These are phyloP conservation scores for Pythium dissimile DNA, from an alignment of 352 stramenopile genomes.

Conservation along the genomic window DNA sequence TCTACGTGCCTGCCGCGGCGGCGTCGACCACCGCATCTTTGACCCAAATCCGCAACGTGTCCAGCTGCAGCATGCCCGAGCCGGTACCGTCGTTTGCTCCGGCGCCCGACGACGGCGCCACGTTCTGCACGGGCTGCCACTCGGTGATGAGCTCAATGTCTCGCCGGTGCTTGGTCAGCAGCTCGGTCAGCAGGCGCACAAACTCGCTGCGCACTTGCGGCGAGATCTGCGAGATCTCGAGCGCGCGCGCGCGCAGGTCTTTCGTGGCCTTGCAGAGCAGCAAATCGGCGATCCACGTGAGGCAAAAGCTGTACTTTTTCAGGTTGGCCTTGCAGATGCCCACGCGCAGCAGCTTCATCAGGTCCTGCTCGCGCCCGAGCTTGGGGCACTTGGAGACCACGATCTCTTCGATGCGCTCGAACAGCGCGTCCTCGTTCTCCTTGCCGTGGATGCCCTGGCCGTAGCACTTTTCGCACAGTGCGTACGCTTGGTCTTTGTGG, in stretches of 20 bases:
- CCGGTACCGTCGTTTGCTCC: slow-evolving; percentile 3
- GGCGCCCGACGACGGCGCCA: slow-evolving; percentile 2
- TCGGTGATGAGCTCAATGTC: slow-evolving; percentile 74
- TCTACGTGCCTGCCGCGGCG: background rate
- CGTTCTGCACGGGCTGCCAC: slow-evolving; percentile 50
- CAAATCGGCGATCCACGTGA: slow-evolving; percentile 77
- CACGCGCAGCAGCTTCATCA: slow-evolving; percentile 57
- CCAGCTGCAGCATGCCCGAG: slow-evolving; percentile 29
- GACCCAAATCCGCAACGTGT: slow-evolving; percentile 70
- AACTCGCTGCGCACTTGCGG: slow-evolving; percentile 66
- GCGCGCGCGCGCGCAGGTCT: slow-evolving; percentile 56
- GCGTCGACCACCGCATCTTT: slow-evolving; percentile 36
- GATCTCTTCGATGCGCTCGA: slow-evolving; percentile 60
- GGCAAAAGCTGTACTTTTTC: slow-evolving; percentile 81
- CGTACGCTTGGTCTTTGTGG: slow-evolving; percentile 45
- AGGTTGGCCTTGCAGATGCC: slow-evolving; percentile 79
- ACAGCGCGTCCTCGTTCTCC: slow-evolving; percentile 59
- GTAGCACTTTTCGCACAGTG: slow-evolving; percentile 77
- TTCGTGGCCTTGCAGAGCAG: slow-evolving; percentile 57
- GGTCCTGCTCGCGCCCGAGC: slow-evolving; percentile 43
- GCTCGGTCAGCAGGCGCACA: slow-evolving; percentile 50
- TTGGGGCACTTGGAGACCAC: slow-evolving; percentile 57
- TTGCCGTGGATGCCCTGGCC: slow-evolving; percentile 66
- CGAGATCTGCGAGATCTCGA: slow-evolving; percentile 74
- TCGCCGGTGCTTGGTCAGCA: slow-evolving; percentile 48